phyloP scores from a whole-genome alignment of 2,329 filamentous ascomycete species.

The Colletotrichum spinosum region DNA sequence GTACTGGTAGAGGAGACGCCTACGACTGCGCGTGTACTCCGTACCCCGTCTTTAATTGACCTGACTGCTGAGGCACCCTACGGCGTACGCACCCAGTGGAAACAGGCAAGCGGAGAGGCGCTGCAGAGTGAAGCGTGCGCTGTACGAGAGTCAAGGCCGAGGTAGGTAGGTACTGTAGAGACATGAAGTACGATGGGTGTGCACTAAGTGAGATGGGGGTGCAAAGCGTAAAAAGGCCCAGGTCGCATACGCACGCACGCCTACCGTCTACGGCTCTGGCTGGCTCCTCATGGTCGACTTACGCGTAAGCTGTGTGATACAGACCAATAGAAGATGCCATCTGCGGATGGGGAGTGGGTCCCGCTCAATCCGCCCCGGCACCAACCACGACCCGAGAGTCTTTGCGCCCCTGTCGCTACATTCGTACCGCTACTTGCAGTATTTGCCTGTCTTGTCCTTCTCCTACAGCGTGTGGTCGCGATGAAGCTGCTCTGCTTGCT shows the following conservation, averaged over 20 bases:
- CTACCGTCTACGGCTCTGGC: slow-evolving; percentile 24
- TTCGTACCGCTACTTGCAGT: background rate
- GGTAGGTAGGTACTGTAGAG: too few species aligned
- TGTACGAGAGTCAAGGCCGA: too few species aligned
- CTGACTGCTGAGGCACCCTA: too few species aligned
- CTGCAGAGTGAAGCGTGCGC: too few species aligned
- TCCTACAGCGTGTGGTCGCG: too few species aligned
- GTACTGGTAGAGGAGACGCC: too few species aligned
- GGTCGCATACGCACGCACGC: slow-evolving; percentile 31
- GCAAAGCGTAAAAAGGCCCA: slow-evolving; percentile 12
- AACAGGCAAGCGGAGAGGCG: too few species aligned
- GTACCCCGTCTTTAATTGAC: too few species aligned
- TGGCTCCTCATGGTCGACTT: slow-evolving; percentile 41
- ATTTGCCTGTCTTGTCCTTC: background rate
- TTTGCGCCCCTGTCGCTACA: background rate
- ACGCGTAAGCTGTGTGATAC: slow-evolving; percentile 47
- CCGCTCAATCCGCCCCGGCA: slow-evolving; percentile 32
- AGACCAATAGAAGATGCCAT: slow-evolving; percentile 39
- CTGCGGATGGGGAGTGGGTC: slow-evolving; percentile 25
- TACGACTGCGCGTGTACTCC: too few species aligned
- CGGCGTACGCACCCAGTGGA: too few species aligned
- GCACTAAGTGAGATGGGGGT: slow-evolving; percentile 12
- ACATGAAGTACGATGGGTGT: slow-evolving; percentile 5
- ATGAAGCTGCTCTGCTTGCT: too few species aligned
- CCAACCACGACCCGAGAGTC: slow-evolving; percentile 30